phyloP scores from a whole-genome alignment of 345 rosid genomes.

The Hypericum perforatum region DNA sequence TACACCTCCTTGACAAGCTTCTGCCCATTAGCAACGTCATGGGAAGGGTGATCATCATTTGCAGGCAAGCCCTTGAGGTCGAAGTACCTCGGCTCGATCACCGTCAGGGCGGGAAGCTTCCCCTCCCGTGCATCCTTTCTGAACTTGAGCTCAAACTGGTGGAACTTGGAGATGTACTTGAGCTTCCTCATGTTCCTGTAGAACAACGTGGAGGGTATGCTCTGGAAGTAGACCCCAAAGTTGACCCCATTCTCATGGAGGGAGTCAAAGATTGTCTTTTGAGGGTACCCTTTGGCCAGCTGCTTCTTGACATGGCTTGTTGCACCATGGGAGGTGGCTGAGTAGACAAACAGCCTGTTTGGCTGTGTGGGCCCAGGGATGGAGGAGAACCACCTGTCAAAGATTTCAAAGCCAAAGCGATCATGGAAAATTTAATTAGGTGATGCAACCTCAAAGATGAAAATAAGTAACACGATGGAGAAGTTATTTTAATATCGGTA shows the following conservation, averaged over 20 bases:
- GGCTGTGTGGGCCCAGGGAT: constrained; percentile 99
- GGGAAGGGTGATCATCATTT: constrained; percentile 92
- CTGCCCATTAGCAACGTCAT: constrained; percentile 81
- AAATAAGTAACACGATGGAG: no score
- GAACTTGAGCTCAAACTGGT: constrained; percentile 48
- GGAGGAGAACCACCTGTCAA: constrained; percentile 90
- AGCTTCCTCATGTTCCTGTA: constrained; percentile 77
- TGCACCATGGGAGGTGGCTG: constrained; percentile 94
- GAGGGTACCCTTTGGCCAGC: constrained; percentile 77
- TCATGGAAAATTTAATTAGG: no score
- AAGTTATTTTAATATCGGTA: no score
- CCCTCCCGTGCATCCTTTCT: constrained; percentile 67
- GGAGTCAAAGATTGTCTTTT: constrained; percentile 84
- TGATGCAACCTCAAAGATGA: no score
- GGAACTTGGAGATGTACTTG: constrained; percentile 65
- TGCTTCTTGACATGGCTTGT: constrained; percentile 76
- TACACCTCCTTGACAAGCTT: constrained; percentile 78
- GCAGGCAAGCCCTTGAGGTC: constrained; percentile 66
- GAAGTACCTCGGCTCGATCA: constrained; percentile 82
- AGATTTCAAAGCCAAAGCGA: constrained; percentile 81
- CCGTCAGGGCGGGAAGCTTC: constrained; percentile 60
- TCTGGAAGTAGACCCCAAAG: constrained; percentile 75
- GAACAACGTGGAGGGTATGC: constrained; percentile 74
- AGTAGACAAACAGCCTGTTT: constrained; percentile 75
- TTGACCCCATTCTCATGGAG: constrained; percentile 48